Evolutionary conservation across 352 stramenopile genomes (phyloP).

Genomic region (Phytopythium cucurbitacearum): DNA sequence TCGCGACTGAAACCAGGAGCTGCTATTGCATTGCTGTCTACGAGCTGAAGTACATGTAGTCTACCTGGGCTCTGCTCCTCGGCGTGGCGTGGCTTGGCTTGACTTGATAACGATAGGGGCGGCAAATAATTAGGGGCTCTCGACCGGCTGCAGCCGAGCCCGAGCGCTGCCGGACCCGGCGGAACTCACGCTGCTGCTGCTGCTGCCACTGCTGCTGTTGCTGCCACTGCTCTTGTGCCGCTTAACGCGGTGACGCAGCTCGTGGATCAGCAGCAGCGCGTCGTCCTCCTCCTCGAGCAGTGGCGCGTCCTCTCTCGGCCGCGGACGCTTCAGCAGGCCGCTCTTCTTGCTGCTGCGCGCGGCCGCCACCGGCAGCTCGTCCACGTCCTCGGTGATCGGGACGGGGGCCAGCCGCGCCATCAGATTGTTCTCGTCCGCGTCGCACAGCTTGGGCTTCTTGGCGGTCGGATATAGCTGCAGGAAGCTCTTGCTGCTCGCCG

Average conservation of each 20-base stretch:
- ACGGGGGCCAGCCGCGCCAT: constrained; percentile 10
- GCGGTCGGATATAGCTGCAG: constrained; percentile 34
- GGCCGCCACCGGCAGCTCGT: constrained; percentile 7
- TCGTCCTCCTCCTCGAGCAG: constrained; percentile 30
- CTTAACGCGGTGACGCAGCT: constrained; percentile 35
- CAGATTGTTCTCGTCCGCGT: constrained; percentile 28
- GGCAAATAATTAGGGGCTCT: constrained; percentile 9
- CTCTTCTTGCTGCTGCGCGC: constrained; percentile 21
- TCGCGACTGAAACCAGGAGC: constrained; percentile 25
- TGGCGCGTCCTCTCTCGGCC: constrained; percentile 30
- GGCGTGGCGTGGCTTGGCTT: neutral
- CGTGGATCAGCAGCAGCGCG: constrained; percentile 8
- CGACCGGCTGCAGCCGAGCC: neutral
- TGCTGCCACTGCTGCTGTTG: neutral
- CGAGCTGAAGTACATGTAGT: neutral
- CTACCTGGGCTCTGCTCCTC: neutral
- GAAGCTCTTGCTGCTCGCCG: constrained; percentile 2
- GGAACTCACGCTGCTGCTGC: neutral
- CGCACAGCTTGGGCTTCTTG: constrained; percentile 54
- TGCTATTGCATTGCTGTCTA: neutral
- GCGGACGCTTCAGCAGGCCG: constrained; percentile 34
- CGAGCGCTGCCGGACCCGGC: too few species aligned
- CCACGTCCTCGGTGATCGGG: constrained; percentile 12
- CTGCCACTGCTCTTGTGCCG: constrained; percentile 31
- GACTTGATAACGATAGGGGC: neutral